Percentiles rank a stretch among this genome's conserved stretches.
phyloP scores from a whole-genome alignment of 345 rosid species.

The Melaleuca quinquenervia region DNA sequence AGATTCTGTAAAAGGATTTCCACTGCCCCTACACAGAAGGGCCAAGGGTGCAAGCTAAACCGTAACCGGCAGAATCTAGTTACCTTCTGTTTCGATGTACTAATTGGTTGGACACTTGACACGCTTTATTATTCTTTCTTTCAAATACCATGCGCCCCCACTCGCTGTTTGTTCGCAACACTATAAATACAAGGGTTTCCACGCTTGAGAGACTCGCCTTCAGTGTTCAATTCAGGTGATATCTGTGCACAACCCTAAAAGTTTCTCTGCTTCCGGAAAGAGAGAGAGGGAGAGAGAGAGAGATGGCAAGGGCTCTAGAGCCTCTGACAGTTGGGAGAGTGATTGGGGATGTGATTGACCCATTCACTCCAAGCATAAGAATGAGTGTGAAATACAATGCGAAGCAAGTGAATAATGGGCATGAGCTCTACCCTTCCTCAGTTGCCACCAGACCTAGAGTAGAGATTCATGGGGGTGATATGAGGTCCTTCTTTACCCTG shows the following conservation, averaged over 20 bases:
- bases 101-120: not conserved
- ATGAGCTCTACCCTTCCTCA: constrained; percentile 35
- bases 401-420: constrained; percentile 38
- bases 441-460: constrained; percentile 36
- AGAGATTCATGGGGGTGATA: constrained; percentile 33
- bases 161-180: not conserved
- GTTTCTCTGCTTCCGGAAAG: not conserved
- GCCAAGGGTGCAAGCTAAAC: not conserved
- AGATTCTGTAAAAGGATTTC: not conserved
- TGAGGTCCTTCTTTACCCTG: constrained; percentile 20
- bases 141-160: not conserved
- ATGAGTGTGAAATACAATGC: constrained; percentile 35
- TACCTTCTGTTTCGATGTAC: not conserved
- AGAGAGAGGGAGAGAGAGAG: not conserved
- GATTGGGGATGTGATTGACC: constrained; percentile 42
- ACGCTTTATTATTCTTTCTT: not conserved
- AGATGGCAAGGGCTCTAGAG: constrained; percentile 14
- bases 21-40: not conserved
- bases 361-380: constrained; percentile 27
- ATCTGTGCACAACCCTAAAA: not conserved
- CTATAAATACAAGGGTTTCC: not conserved
- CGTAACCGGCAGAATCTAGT: not conserved
- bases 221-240: not conserved
- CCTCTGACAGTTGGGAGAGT: constrained; percentile 47
- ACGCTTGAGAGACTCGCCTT: not conserved